Base-by-base conservation (phyloP, 2,329 filamentous ascomycete species). In the Alternaria gansuensis region DNA sequence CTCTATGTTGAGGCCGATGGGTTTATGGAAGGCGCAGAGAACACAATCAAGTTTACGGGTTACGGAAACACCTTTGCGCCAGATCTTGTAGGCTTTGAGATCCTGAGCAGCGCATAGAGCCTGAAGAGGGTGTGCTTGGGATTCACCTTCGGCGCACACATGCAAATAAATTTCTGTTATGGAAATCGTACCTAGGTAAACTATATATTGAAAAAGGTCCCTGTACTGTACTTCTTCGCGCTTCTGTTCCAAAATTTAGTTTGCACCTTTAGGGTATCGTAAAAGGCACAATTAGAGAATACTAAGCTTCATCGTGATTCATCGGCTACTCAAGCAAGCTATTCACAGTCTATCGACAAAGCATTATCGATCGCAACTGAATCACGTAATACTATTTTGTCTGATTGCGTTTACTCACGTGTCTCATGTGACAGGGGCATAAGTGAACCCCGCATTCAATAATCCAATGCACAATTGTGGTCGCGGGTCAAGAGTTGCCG, bases 41-140 rank as follows among this genome's bases (percentile, higher is more conserved):
- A 75, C n/a, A 51, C 41, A 4, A 59, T 76, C 1, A 60, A 67
- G 0, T 68, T 73, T 39, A 59, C 57, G 7, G 66, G 63, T 1
- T 63, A 57, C 17, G 70, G 62, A 10, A 56, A 54, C 24, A 41
- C 28, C 9, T 66, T 51, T 40, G 71, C 65, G 24, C 73, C 74
- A 0, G 73, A 76, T 54, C 36, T 76, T 8, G 68, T 76, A 4
- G 74, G 74, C 7, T 65, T 76, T 17, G 68, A 69, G 48, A n/a
- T 75, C 4, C n/a, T 70, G 63, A 61, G 28, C 66, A 48, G 60
- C 33, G 5, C 17, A 28, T 34, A 41, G 17, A 51, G 23, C 14
- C 13, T 17, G 17, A 17, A 17, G 17, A 17, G 17, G 17, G 17
- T 17, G 17, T 17, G 17, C 17, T 17, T 17, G 17, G 17, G 17